Evolutionary conservation across 495 filamentous ascomycete species (phyloP), one percentile per base, ranked within the genome.

Genomic region (Talaromyces thailandensis): DNA sequence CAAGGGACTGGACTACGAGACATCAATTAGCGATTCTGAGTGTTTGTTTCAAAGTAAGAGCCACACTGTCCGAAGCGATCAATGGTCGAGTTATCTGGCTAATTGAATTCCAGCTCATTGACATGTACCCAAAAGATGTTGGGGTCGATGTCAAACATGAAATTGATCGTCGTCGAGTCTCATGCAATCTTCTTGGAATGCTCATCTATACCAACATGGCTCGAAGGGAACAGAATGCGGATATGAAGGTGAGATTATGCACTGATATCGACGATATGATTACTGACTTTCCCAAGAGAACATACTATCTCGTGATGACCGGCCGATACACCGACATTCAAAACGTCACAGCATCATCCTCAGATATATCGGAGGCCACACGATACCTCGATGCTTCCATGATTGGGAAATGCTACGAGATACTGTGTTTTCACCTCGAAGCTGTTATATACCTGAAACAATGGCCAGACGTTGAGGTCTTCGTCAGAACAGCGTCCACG

Each of bases 161-260:
- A 64, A 66, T 88, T 7, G 73, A 72, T 4, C 75, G 88, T 18
- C 85, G 86, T 26, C 75, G 73, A 31, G 74, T 91, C 61, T 84
- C 88, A 58, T 90, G 87, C 66, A 71, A 88, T 60, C 94, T 92
- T 67, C 79, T 93, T 63, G 75, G 80, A 31, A 79, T 81, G 26
- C 83, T 82, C n/a, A 78, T 82, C 2, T 71, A 82, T 3, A 74
- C 86, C 25, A 78, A 83, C 0, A 69, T 89, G 2, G 89, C 88
- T 7, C 79, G 91, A 26, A 76, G 80, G 0, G 83, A 89, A 68
- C 86, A 89, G 61, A 79, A 82, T 23, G 68, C 83, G 12, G 81
- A 86, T 56, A 67, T 71, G 4, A 83, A 85, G 62, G 76, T 74
- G 58, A 31, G 51, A 61, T 24, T 9, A 32, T 52, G 5, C 48